phyloP scores from a whole-genome alignment of 352 stramenopile species.

The Paralagenidium karlingii region DNA sequence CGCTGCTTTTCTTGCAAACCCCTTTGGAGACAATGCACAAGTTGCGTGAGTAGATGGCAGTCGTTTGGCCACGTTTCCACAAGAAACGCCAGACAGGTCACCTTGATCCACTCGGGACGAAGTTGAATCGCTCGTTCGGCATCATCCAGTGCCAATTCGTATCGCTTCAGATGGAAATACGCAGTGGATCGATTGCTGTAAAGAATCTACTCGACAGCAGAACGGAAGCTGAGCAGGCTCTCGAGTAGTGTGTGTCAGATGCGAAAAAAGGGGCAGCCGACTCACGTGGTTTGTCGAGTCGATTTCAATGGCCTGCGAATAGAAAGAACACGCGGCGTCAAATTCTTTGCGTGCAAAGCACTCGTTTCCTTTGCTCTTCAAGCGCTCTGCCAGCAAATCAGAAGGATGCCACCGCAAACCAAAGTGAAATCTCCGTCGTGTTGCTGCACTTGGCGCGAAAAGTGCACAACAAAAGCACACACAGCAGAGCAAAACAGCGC shows the following conservation, averaged over 20 bases:
- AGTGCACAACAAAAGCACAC: background rate
- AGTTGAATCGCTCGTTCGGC: constrained; percentile 68
- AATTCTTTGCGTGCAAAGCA: constrained; percentile 52
- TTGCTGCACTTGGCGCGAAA: constrained; percentile 7
- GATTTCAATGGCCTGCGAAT: constrained; percentile 41
- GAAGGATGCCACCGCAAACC: background rate
- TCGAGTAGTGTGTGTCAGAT: background rate
- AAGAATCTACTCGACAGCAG: constrained; percentile 26
- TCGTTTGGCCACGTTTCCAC: background rate
- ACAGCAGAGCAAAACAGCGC: too few relatives aligned
- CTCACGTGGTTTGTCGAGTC: constrained; percentile 36
- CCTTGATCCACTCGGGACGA: constrained; percentile 86
- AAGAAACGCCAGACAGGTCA: background rate
- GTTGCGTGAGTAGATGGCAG: too few relatives aligned
- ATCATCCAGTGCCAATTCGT: constrained; percentile 63
- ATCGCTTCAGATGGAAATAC: constrained; percentile 55
- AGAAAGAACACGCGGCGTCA: constrained; percentile 21
- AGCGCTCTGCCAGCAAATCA: constrained; percentile 10
- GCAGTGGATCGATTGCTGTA: constrained; percentile 85
- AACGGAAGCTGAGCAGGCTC: too few relatives aligned
- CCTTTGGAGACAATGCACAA: constrained; percentile 9
- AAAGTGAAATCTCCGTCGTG: constrained; percentile 11
- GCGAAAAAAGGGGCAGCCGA: background rate
- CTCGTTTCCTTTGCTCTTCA: constrained; percentile 51
- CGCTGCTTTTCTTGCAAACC: constrained; percentile 81